phyloP scores from a whole-genome alignment of 2,329 filamentous ascomycete genomes.

The Beauveria medogensis region DNA sequence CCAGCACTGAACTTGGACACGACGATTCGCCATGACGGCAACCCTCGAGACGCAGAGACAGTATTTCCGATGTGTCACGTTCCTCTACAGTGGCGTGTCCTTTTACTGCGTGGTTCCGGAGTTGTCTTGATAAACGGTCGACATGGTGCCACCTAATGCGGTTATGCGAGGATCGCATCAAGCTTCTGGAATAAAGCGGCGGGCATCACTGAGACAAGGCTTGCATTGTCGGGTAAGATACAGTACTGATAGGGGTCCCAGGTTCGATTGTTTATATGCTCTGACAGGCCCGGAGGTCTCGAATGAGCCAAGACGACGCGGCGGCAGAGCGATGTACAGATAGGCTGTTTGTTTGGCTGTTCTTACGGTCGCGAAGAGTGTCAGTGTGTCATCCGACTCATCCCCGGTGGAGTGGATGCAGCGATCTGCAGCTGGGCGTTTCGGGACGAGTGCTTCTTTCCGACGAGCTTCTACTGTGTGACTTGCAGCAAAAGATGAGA shows the following conservation, averaged over 20 bases:
- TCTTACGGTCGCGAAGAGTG: not conserved
- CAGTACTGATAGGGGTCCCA: too few relatives aligned
- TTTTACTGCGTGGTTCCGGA: not conserved
- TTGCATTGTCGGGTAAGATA: not conserved
- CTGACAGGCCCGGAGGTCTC: not conserved
- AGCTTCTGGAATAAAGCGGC: not conserved
- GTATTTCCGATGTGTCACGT: not conserved
- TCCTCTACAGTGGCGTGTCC: not conserved
- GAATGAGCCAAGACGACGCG: not conserved
- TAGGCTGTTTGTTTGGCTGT: not conserved
- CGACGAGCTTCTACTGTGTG: not conserved
- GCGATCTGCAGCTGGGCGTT: slow-evolving; percentile 4
- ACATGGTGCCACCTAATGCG: not conserved
- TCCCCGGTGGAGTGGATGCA: not conserved
- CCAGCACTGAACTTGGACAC: not conserved
- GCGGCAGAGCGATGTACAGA: not conserved
- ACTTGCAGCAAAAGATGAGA: not conserved
- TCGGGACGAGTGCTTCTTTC: not conserved
- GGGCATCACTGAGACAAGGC: not conserved
- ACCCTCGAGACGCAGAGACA: not conserved
- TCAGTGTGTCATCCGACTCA: not conserved
- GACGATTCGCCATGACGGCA: not conserved
- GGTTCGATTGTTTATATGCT: not conserved
- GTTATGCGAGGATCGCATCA: not conserved
- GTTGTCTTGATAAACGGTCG: not conserved